phyloP scores from a whole-genome alignment of 495 filamentous ascomycete species.

The Neurospora sp. region DNA sequence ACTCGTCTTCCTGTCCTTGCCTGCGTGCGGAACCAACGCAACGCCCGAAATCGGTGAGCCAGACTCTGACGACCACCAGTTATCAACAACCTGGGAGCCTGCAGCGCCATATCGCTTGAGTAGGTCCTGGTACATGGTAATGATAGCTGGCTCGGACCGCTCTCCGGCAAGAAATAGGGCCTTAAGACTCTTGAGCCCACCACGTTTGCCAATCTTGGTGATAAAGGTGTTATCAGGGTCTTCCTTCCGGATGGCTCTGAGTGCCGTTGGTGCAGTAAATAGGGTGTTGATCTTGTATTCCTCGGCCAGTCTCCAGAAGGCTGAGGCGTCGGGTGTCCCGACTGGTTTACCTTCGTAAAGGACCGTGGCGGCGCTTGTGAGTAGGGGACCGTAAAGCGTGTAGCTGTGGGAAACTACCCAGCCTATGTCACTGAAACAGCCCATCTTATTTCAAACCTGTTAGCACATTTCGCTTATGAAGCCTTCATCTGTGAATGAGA shows the following conservation, averaged over 20 bases:
- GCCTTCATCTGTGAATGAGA: not conserved
- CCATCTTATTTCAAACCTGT: constrained; percentile 9
- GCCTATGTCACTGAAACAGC: constrained; percentile 56
- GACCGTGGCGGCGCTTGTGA: constrained; percentile 76
- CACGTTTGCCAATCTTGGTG: constrained; percentile 46
- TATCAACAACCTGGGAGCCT: constrained; percentile 68
- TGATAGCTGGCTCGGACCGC: constrained; percentile 77
- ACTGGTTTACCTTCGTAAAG: constrained; percentile 89
- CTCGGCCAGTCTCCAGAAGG: constrained; percentile 79
- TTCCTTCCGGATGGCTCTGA: constrained; percentile 78
- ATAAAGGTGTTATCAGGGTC: constrained; percentile 65
- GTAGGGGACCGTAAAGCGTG: constrained; percentile 67
- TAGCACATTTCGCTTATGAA: not conserved
- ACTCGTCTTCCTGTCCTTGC: constrained; percentile 26
- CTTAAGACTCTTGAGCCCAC: constrained; percentile 56
- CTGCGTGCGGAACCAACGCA: constrained; percentile 50
- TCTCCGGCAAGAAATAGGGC: constrained; percentile 85
- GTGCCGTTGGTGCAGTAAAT: constrained; percentile 78
- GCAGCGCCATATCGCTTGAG: constrained; percentile 51
- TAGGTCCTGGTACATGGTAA: constrained; percentile 66
- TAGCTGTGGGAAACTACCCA: constrained; percentile 84
- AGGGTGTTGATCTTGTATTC: constrained; percentile 76
- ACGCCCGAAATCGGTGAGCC: constrained; percentile 83
- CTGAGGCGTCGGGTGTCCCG: constrained; percentile 77
- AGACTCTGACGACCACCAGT: constrained; percentile 95